Evolutionary conservation across 2,329 filamentous ascomycete genomes (phyloP).

Genomic region (Fusarium proliferatum): DNA sequence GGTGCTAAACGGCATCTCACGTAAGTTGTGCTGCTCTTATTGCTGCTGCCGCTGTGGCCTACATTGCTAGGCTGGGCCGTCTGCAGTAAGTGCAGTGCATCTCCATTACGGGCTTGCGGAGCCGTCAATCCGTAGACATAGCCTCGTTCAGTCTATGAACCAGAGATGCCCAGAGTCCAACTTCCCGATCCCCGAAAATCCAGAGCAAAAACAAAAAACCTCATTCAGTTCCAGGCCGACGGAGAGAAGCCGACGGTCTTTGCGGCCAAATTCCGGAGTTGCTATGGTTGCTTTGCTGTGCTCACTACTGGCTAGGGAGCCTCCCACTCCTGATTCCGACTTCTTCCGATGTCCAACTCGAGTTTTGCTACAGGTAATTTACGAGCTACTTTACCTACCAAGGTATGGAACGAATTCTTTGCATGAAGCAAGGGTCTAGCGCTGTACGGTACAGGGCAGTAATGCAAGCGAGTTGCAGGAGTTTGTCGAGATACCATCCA

Average conservation of each 20-base stretch:
- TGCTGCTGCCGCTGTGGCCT: neutral
- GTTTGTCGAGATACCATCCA: slow-evolving; percentile 18
- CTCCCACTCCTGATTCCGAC: slow-evolving; percentile 33
- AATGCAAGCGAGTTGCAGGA: slow-evolving; percentile 40
- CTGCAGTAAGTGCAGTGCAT: slow-evolving; percentile 3
- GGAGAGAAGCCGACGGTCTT: slow-evolving; percentile 27
- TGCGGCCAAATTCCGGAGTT: slow-evolving; percentile 26
- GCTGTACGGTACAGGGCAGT: slow-evolving; percentile 5
- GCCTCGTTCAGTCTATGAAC: slow-evolving; percentile 21
- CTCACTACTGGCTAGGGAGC: neutral
- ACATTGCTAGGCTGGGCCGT: neutral
- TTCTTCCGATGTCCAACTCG: slow-evolving; percentile 32
- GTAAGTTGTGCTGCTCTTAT: neutral
- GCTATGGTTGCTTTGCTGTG: neutral
- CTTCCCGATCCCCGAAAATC: slow-evolving; percentile 35
- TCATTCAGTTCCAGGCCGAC: slow-evolving; percentile 10
- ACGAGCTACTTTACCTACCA: slow-evolving; percentile 23
- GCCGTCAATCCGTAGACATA: slow-evolving; percentile 24
- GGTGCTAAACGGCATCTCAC: slow-evolving; percentile 25
- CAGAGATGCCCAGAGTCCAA: slow-evolving; percentile 17
- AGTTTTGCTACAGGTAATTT: slow-evolving; percentile 25
- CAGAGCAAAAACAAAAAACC: slow-evolving; percentile 4
- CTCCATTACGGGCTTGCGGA: slow-evolving; percentile 35
- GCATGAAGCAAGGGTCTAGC: slow-evolving; percentile 36
- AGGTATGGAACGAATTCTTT: slow-evolving; percentile 17